These are phyloP conservation scores for Pontederia crassipes DNA, from an alignment of 176 grass and related monocot species.

Conservation along the genomic window DNA sequence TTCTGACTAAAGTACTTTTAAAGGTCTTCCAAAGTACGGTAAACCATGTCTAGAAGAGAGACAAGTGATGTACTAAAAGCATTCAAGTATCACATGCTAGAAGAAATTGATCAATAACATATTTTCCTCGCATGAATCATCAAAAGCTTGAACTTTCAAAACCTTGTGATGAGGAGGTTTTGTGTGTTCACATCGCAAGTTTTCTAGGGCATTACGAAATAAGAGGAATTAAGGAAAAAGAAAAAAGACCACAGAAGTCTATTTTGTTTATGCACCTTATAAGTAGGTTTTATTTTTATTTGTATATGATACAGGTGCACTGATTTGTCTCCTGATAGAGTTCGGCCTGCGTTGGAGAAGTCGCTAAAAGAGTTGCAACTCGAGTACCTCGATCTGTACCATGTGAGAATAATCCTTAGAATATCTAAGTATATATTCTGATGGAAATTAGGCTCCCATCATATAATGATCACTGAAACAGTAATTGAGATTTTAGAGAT, in stretches of 20 bases:
- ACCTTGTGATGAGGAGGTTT: too few relatives aligned
- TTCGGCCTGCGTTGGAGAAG: constrained; percentile 35
- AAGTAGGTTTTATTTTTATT: background rate
- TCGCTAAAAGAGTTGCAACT: constrained; percentile 59
- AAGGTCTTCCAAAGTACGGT: too few relatives aligned
- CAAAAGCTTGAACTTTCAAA: too few relatives aligned
- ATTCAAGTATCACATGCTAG: too few relatives aligned
- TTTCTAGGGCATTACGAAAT: background rate
- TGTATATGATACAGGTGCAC: constrained; percentile 47
- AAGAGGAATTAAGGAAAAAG: too few relatives aligned
- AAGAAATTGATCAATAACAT: too few relatives aligned
- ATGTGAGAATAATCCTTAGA: constrained; percentile 20
- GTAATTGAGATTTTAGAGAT: too few relatives aligned
- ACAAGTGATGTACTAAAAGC: too few relatives aligned
- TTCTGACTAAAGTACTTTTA: too few relatives aligned
- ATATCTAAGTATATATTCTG: background rate
- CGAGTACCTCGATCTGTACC: constrained; percentile 67
- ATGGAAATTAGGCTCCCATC: background rate
- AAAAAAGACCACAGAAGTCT: background rate
- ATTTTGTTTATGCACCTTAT: background rate
- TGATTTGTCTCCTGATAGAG: constrained; percentile 49
- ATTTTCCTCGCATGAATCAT: too few relatives aligned
- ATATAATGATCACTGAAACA: too few relatives aligned
- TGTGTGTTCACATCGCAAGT: background rate
- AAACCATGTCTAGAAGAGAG: too few relatives aligned